These are phyloP conservation scores for Pseudocercospora fuligena DNA, from an alignment of 2,329 filamentous ascomycete genomes.

Conservation along the genomic window DNA sequence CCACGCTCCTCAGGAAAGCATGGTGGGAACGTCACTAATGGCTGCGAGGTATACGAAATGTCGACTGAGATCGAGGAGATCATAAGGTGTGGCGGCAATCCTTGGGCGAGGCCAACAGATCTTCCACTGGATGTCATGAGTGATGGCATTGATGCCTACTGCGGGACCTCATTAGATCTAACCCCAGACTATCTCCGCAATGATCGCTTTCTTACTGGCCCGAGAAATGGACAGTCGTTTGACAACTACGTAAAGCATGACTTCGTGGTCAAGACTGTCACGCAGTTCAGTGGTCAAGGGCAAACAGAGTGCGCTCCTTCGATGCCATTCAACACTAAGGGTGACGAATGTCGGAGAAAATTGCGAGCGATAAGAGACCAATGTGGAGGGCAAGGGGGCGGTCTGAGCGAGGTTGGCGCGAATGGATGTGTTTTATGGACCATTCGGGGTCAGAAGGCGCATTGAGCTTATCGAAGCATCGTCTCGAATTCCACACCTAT, in stretches of 20 bases:
- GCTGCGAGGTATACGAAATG: conserved; percentile 19
- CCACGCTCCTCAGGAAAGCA: conserved; percentile 15
- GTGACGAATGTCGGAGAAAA: conserved; percentile 22
- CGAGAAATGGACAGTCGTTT: conserved; percentile 15
- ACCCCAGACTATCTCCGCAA: conserved; percentile 13
- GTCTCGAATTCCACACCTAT: no score
- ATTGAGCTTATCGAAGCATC: not conserved
- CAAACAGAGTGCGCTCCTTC: conserved; percentile 15
- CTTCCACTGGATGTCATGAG: conserved; percentile 10
- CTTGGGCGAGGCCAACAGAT: conserved; percentile 17
- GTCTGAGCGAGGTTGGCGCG: conserved; percentile 18
- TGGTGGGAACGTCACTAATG: conserved; percentile 13
- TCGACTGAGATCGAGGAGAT: conserved; percentile 18
- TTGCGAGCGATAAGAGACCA: conserved; percentile 16
- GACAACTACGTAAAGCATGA: conserved; percentile 17
- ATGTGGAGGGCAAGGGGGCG: conserved; percentile 22
- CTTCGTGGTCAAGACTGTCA: conserved; percentile 16
- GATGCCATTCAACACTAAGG: conserved; percentile 15
- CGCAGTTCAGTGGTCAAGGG: conserved; percentile 23
- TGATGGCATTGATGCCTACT: conserved; percentile 21
- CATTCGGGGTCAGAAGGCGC: conserved; percentile 20
- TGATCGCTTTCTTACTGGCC: conserved; percentile 14
- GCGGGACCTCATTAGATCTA: conserved; percentile 13
- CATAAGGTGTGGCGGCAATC: conserved; percentile 22
- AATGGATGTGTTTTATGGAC: conserved; percentile 27